A percentile compares a stretch with the other conserved stretches of the same genome.
phyloP scores from a whole-genome alignment of 1,139 yeast species.

The Oligophagozyma castellii region DNA sequence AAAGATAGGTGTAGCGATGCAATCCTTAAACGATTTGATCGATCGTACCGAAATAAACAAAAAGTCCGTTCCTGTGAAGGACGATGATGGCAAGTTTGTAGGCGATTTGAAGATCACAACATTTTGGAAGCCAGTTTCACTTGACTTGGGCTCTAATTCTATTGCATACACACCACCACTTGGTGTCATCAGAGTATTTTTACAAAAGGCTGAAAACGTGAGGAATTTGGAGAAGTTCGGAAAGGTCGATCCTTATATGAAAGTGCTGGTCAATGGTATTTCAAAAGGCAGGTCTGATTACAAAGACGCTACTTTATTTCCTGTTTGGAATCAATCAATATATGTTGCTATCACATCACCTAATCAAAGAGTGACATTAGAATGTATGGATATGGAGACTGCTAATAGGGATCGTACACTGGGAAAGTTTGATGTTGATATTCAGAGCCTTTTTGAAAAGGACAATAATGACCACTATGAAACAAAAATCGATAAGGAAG shows the following conservation, averaged over 20 bases:
- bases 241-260: constrained; percentile 81
- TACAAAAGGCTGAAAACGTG: constrained; percentile 59
- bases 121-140: constrained; percentile 75
- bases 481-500: constrained; percentile 43
- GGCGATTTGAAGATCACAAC: constrained; percentile 65
- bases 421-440: constrained; percentile 63
- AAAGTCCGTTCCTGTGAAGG: constrained; percentile 55
- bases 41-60: constrained; percentile 69
- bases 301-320: constrained; percentile 54
- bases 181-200: constrained; percentile 71
- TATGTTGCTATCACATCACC: constrained; percentile 73
- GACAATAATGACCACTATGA: constrained; percentile 46
- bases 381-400: constrained; percentile 83
- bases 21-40: constrained; percentile 54
- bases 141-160: constrained; percentile 51
- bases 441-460: constrained; percentile 53
- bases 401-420: constrained; percentile 69
- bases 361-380: constrained; percentile 68
- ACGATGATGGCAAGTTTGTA: constrained; percentile 26
- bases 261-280: constrained; percentile 65
- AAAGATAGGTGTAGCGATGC: constrained; percentile 46
- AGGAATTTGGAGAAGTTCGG: constrained; percentile 82
- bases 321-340: constrained; percentile 74
- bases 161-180: constrained; percentile 84
- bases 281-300: constrained; percentile 67